Evolutionary conservation across 1,284 basidiomycete genomes (phyloP).

Genomic region (Cutaneotrichosporon dermatis): DNA sequence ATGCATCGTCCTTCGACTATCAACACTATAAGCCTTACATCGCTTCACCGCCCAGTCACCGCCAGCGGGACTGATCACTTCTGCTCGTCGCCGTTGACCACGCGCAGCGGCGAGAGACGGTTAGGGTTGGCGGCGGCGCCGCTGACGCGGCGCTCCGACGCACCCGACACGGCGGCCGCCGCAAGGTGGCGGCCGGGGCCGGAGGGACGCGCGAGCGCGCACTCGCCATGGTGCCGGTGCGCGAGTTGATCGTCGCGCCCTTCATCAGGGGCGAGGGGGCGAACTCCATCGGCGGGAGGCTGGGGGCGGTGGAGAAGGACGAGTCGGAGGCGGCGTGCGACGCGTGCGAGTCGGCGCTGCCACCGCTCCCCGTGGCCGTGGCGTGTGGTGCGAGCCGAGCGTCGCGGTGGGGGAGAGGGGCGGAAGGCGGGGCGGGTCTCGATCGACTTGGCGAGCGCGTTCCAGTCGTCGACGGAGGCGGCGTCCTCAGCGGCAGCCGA

Average conservation of each 20-base stretch:
- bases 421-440: conserved; percentile 39
- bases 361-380: conserved; percentile 12
- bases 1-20: not conserved
- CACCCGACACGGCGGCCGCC: not conserved
- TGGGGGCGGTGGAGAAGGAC: conserved; percentile 1
- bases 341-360: conserved; percentile 15
- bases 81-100: conserved; percentile 9
- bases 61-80: not conserved
- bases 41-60: not conserved
- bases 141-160: not conserved
- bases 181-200: conserved; percentile 1
- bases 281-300: conserved; percentile 16
- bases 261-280: too few species aligned
- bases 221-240: too few species aligned
- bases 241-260: too few species aligned
- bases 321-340: not conserved
- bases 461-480: conserved; percentile 33
- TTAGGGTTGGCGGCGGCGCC: not conserved
- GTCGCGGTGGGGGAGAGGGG: conserved; percentile 39
- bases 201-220: not conserved
- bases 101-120: conserved; percentile 7
- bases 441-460: conserved; percentile 31
- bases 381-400: conserved; percentile 23
- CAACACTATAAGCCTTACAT: not conserved
- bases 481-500: conserved; percentile 11